Evolutionary conservation across 1,284 basidiomycete genomes (phyloP), one percentile per base, ranked within the genome.

Genomic region (Rhodotorula glutinis): DNA sequence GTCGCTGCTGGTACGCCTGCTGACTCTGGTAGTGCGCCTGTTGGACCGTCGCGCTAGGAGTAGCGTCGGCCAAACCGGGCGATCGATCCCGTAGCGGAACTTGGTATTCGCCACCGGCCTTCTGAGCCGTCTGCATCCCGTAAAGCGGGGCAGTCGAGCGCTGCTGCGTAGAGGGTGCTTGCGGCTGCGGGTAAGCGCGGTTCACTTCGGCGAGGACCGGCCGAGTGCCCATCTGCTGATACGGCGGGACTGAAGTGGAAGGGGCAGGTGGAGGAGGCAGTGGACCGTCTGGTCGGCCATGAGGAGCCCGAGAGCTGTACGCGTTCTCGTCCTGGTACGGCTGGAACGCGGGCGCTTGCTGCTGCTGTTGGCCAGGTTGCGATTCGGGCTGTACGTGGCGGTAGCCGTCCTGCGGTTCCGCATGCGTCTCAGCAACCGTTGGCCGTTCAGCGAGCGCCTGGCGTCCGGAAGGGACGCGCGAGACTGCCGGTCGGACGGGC

Each of bases 31-130:
- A 67, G 46, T 69, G 64, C n/a, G 54, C 56, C 53, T 69, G 70
- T 40, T 69, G 64, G 14, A 65, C 65, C 53, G 68, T 67, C 27
- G 60, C 51, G 44, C 57, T 63, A 29, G 70, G 70, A 21, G 70
- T 72, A 29, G 62, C 67, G 33, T 71, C 70, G 13, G 64, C 70
- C 33, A 71, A 27, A 2, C 70, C 70, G 4, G 70, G 70, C 46
- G 70, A 71, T 3, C 64, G 64, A 43, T 71, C 70, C 8, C 67
- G 61, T 25, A 71, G 53, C 11, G 70, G 70, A 3, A 65, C 62
- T 2, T 68, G 67, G 52, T 64, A 69, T 19, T 71, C 70, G 29
- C 44, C 17, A 30, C 19, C 57, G 17, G 38, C 16, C 55, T 65
- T 62, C 53, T 60, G 60, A 30, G n/a, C 17, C 11, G 46, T 25